Base-by-base conservation (phyloP, 352 stramenopile genomes). In the Phytophthora ohioensis region DNA sequence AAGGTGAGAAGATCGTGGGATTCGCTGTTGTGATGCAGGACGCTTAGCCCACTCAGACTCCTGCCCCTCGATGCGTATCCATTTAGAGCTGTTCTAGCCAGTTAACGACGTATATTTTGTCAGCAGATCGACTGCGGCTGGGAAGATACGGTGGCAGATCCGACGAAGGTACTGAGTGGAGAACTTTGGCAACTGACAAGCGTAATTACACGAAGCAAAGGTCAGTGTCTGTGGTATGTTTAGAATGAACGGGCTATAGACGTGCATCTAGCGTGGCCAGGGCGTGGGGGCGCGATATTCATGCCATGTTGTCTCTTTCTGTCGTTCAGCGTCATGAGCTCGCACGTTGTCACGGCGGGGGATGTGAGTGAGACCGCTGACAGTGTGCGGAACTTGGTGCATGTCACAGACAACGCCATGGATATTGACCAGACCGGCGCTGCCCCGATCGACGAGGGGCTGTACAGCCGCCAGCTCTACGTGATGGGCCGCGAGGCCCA, bases 401-500 rank as follows among this genome's bases (percentile, higher is more conserved):
- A 81, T 81, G 82, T 91, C 66, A 88, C 80, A 70, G 87, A 92
- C 58, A 80, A 73, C 60, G 72, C 78, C 35, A 92, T 91, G 85
- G 83, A 93, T 53, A 70, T 90, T 59, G 83, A 92, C 62, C 71
- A 89, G 53, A 69, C 58, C 9, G 81, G 78, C 10, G 53, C 73
- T 31, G 56, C 69, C 2, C 62, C 75, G 65, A 93, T 96, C 68
- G 89, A 96, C 42, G 89, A 96, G 61, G 70, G 86, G 32, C 81
- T 97, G 9, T 97, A 98, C 78, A 97, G 88, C 71, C 90, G 94
- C 38, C 98, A 99, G 87, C 89, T 99, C 9, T 99, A 99, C 72
- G 98, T 99, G 27, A 99, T 99, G 95, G 98, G 98, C 27, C 97
- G 98, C 76, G 98, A 99, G 71, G 98, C 98, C 12, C 98, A 99